Percentiles rank a stretch among this genome's conserved stretches.
These are phyloP conservation scores for Erysimum pusillum DNA, from an alignment of 441 rosid species.

Conservation along the genomic window DNA sequence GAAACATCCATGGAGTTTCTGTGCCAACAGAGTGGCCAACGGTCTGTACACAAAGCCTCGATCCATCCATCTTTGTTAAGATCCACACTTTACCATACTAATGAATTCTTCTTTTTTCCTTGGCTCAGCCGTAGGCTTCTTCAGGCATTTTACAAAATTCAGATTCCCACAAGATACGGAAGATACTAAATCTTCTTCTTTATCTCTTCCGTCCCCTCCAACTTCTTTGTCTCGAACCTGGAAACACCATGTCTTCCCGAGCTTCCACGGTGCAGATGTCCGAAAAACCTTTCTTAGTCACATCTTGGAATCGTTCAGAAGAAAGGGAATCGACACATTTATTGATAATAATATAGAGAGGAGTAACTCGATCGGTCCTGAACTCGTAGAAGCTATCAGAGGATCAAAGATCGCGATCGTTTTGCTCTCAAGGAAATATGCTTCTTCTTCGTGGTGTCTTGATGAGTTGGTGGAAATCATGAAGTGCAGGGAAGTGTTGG, in stretches of 20 bases:
- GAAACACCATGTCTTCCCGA: not conserved
- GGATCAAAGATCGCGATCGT: not conserved
- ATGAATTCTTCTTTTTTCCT: not conserved
- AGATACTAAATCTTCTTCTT: not conserved
- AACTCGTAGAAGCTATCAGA: not conserved
- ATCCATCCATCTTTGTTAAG: not conserved
- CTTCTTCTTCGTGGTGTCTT: conserved; percentile 9
- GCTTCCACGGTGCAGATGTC: not conserved
- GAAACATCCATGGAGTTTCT: not conserved
- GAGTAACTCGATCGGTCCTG: not conserved
- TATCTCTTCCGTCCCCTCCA: not conserved
- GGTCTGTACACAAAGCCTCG: not conserved
- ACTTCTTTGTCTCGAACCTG: not conserved
- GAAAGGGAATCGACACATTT: not conserved
- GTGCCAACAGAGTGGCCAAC: not conserved
- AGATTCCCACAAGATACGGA: not conserved
- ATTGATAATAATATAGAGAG: not conserved
- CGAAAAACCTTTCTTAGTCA: not conserved
- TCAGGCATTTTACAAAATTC: not conserved
- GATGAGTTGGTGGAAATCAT: not conserved
- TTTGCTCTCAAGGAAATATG: not conserved
- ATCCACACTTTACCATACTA: not conserved
- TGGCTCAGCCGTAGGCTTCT: not conserved
- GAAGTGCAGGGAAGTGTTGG: not conserved
- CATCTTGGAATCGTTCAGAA: not conserved